Conservation (phyloP, 106 monocot species). For the Allium cepa region DNA sequence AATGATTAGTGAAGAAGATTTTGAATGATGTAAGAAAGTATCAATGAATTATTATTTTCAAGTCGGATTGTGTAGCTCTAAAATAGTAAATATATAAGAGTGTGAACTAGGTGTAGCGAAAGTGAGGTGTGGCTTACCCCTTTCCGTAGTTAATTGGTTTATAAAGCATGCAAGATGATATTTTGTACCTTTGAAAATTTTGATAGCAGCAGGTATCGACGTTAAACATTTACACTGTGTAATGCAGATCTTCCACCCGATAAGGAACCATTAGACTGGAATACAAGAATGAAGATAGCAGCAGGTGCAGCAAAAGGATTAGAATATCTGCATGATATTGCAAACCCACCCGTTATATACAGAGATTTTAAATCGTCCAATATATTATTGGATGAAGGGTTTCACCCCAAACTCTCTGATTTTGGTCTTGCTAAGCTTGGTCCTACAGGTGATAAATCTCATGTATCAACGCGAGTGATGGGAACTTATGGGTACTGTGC, state of each 20-base stretch:
- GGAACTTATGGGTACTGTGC: slow-evolving; percentile 63
- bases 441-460: slow-evolving; percentile 22
- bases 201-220: too few relatives aligned
- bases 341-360: slow-evolving; percentile 46
- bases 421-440: slow-evolving; percentile 47
- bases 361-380: slow-evolving; percentile 46
- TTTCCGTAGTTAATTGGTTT: too few relatives aligned
- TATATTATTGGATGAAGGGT: slow-evolving; percentile 36
- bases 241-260: slow-evolving; percentile 34
- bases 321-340: slow-evolving; percentile 48
- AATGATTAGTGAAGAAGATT: too few relatives aligned
- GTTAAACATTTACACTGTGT: background rate
- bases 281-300: slow-evolving; percentile 25
- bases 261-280: slow-evolving; percentile 42
- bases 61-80: too few relatives aligned
- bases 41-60: too few relatives aligned
- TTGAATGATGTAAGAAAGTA: too few relatives aligned
- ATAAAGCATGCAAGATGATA: too few relatives aligned
- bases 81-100: too few relatives aligned
- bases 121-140: too few relatives aligned
- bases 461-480: slow-evolving; percentile 53
- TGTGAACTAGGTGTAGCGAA: too few relatives aligned
- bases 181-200: too few relatives aligned
- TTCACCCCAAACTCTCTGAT: slow-evolving; percentile 47
- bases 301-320: slow-evolving; percentile 47